A percentile compares a stretch with the other conserved stretches of the same genome.
Evolutionary conservation across 768 basidiomycete species (phyloP).

Genomic region (Tulasnella calospora): DNA sequence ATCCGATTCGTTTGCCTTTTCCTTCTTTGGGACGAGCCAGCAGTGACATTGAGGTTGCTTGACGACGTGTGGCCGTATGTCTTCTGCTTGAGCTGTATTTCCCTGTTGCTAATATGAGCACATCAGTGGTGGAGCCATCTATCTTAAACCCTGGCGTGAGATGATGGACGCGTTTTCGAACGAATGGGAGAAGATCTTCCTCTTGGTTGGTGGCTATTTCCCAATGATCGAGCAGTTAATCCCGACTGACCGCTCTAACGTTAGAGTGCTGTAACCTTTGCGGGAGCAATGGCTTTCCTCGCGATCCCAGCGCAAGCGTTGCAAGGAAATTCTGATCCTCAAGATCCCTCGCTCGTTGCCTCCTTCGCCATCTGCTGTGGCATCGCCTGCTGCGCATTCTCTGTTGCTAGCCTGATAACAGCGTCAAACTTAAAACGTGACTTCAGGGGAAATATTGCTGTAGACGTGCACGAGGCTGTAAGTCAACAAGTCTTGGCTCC

Average conservation of each 20-base stretch:
- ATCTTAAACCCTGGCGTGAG: not conserved
- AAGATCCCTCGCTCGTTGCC: not conserved
- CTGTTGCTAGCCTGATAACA: not conserved
- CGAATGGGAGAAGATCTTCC: not conserved
- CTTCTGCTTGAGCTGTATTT: not conserved
- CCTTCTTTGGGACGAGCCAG: not conserved
- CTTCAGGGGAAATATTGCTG: not conserved
- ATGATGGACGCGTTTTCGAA: not conserved
- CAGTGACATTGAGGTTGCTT: not conserved
- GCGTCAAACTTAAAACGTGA: not conserved
- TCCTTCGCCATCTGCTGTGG: not conserved
- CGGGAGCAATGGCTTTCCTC: not conserved
- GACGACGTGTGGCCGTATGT: not conserved
- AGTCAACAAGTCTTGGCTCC: not conserved
- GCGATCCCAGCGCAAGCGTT: not conserved
- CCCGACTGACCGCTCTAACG: not conserved
- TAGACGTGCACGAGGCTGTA: not conserved
- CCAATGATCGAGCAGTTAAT: too few relatives aligned
- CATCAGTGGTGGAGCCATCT: not conserved
- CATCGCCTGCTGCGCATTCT: not conserved
- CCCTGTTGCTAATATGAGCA: not conserved
- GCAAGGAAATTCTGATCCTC: not conserved
- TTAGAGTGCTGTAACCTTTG: not conserved
- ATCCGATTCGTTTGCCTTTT: not conserved
- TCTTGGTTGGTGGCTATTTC: not conserved